phyloP scores from a whole-genome alignment of 163 green algal species.

The Chlorella variabilis region DNA sequence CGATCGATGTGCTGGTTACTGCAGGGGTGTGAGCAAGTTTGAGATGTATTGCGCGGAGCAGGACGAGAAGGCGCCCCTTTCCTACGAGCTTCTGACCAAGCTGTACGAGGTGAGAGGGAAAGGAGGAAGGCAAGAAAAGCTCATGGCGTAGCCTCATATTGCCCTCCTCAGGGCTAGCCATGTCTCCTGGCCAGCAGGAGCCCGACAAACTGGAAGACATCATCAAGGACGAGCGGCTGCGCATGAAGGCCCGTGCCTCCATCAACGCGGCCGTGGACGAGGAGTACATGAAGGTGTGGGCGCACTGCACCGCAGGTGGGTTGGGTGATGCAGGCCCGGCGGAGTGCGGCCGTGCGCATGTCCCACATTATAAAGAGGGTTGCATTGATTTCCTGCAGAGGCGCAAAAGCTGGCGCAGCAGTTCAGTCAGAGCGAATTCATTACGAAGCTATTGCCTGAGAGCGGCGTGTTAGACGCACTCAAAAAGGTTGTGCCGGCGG shows the following conservation, averaged over 20 bases:
- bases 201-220: slow-evolving; percentile 3
- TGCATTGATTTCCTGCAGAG: slow-evolving; percentile 43
- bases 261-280: slow-evolving; percentile 33
- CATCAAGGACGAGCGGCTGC: slow-evolving; percentile 35
- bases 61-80: slow-evolving; percentile 18
- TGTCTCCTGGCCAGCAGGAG: background rate
- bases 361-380: too few relatives aligned
- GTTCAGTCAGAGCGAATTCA: slow-evolving; percentile 45
- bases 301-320: slow-evolving; percentile 10
- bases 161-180: too few relatives aligned
- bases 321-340: too few relatives aligned
- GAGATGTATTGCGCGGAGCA: slow-evolving; percentile 35
- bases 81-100: slow-evolving; percentile 28
- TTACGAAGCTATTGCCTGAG: slow-evolving; percentile 45
- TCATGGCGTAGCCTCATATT: too few relatives aligned
- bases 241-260: slow-evolving; percentile 34
- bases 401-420: slow-evolving; percentile 50
- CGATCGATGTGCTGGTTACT: too few relatives aligned
- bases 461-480: slow-evolving; percentile 16
- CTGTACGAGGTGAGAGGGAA: slow-evolving; percentile 34
- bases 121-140: too few relatives aligned
- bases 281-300: slow-evolving; percentile 1
- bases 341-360: too few relatives aligned
- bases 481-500: background rate
- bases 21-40: slow-evolving; percentile 42